phyloP scores from a whole-genome alignment of 805 yeast genomes.

The Nakazawaea ishiwadae region DNA sequence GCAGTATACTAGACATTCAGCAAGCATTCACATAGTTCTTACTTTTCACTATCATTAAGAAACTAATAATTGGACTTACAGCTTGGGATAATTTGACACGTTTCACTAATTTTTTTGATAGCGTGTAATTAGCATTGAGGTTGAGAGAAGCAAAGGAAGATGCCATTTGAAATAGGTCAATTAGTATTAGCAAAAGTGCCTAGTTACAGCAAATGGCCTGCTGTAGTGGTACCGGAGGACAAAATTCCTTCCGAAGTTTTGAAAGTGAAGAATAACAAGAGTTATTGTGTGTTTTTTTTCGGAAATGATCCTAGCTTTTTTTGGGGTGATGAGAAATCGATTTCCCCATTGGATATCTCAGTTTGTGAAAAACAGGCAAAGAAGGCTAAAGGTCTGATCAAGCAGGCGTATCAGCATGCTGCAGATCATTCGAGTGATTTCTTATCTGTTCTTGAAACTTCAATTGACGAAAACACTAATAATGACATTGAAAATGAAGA shows the following conservation, averaged over 20 bases:
- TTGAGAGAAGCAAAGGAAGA: neutral
- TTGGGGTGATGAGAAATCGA: constrained; percentile 32
- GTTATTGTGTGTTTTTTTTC: constrained; percentile 37
- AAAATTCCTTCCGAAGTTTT: constrained; percentile 29
- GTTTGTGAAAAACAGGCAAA: constrained; percentile 11
- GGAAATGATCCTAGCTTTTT: constrained; percentile 43
- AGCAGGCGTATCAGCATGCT: constrained; percentile 13
- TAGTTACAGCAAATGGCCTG: constrained; percentile 46
- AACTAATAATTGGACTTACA: no score
- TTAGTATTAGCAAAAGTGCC: constrained; percentile 41
- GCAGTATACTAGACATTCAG: no score
- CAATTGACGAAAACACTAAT: neutral
- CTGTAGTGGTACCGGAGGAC: constrained; percentile 33
- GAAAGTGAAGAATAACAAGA: constrained; percentile 17
- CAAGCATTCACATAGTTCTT: no score
- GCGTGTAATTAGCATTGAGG: no score
- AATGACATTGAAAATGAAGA: neutral
- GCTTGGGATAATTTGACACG: no score
- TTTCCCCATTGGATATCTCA: constrained; percentile 9
- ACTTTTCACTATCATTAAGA: no score
- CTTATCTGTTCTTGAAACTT: constrained; percentile 7
- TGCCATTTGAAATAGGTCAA: constrained; percentile 20
- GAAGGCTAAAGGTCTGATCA: constrained; percentile 13
- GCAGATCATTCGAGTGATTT: constrained; percentile 4
- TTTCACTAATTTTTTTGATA: no score